Evolutionary conservation across 2,329 filamentous ascomycete species (phyloP).

Genomic region (Ophiostoma triangulosporum): DNA sequence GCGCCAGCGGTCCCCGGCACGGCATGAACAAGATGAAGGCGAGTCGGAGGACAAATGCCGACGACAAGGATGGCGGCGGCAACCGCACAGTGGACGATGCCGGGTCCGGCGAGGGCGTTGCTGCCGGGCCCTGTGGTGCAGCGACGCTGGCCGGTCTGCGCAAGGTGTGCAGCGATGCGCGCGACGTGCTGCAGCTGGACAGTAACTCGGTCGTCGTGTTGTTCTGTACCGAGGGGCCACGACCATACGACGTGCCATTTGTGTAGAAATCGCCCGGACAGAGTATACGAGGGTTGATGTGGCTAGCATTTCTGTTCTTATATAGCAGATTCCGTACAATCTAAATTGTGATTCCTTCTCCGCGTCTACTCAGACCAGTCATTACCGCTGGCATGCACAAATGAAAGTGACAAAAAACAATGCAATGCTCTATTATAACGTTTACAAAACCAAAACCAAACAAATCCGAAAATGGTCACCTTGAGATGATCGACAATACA

Average conservation of each 20-base stretch:
- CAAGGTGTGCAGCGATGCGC: constrained; percentile 6
- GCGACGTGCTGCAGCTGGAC: constrained; percentile 5
- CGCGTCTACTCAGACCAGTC: too few relatives aligned
- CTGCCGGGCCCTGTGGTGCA: constrained; percentile 23
- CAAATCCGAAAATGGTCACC: too few relatives aligned
- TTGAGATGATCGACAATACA: too few relatives aligned
- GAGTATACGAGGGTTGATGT: neutral
- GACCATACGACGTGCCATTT: constrained; percentile 8
- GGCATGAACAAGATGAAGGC: neutral
- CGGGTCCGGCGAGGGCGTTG: constrained; percentile 11
- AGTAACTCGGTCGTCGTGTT: constrained; percentile 9
- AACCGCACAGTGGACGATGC: neutral
- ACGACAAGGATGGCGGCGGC: neutral
- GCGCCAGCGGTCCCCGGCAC: neutral
- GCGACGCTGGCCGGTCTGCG: constrained; percentile 38
- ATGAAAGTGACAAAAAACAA: too few relatives aligned
- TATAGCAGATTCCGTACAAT: too few relatives aligned
- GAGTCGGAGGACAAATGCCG: neutral
- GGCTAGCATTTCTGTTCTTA: too few relatives aligned
- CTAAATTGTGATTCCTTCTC: too few relatives aligned
- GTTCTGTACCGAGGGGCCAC: constrained; percentile 11
- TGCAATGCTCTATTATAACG: too few relatives aligned
- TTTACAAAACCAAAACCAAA: too few relatives aligned
- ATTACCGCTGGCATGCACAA: too few relatives aligned
- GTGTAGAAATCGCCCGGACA: neutral